Conservation (phyloP, 2,329 filamentous ascomycete species). For the Fusarium hainanense region DNA sequence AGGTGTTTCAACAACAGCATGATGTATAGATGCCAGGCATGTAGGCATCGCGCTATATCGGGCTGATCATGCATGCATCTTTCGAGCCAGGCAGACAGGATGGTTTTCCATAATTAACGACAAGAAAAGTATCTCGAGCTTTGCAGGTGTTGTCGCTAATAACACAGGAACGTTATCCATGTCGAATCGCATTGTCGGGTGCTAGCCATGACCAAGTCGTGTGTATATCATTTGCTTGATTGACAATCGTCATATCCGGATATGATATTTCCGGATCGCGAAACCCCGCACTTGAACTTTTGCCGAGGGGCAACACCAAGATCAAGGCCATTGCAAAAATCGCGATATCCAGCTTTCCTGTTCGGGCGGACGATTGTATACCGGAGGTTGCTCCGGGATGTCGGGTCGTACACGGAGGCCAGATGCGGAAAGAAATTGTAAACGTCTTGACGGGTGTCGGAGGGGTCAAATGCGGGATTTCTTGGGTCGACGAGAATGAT, state of each 20-base stretch:
- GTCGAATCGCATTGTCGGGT: neutral
- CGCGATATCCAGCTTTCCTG: neutral
- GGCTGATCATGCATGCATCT: neutral
- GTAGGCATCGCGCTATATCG: neutral
- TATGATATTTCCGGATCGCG: conserved; percentile 5
- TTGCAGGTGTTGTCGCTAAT: neutral
- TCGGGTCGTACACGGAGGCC: conserved; percentile 43
- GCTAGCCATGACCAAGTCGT: neutral
- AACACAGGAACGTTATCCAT: neutral
- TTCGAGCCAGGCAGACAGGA: neutral
- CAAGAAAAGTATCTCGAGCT: neutral
- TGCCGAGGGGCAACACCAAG: conserved; percentile 24
- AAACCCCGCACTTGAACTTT: conserved; percentile 31
- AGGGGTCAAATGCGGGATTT: conserved; percentile 37
- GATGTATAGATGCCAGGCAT: neutral
- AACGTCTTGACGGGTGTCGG: conserved; percentile 2
- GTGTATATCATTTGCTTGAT: neutral
- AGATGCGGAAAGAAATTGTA: conserved; percentile 11
- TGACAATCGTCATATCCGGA: conserved; percentile 3
- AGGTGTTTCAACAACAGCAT: neutral
- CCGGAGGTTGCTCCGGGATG: conserved; percentile 18
- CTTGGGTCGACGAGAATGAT: conserved; percentile 7
- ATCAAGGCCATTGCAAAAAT: neutral
- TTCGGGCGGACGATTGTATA: conserved; percentile 11
- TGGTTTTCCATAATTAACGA: neutral